phyloP scores from a whole-genome alignment of 148 eudicot species.

The Agrostemma githago region DNA sequence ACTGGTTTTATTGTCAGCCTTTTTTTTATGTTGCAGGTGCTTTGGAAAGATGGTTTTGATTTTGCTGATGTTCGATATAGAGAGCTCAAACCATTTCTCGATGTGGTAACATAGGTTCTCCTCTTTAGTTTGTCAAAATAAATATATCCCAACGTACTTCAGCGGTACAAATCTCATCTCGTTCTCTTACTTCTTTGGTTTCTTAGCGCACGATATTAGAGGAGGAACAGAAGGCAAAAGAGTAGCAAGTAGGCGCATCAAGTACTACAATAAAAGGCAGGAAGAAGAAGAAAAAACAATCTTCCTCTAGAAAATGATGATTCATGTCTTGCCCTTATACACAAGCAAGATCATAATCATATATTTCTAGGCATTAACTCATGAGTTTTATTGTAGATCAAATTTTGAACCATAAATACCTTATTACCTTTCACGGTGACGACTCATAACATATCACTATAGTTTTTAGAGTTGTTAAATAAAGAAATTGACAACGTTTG shows the following conservation, averaged over 20 bases:
- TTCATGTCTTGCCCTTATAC: no score
- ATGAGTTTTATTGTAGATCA: constrained; percentile 4
- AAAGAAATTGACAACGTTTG: no score
- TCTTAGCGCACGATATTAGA: constrained; percentile 71
- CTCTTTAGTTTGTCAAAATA: no score
- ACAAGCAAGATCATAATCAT: neutral
- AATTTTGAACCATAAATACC: constrained; percentile 12
- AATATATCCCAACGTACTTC: no score
- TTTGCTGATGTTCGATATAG: constrained; percentile 86
- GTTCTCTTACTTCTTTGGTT: neutral
- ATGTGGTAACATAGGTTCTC: constrained; percentile 56
- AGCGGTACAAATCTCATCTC: neutral
- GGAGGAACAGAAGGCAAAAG: constrained; percentile 94
- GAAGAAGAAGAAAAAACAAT: constrained; percentile 58
- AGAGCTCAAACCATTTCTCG: constrained; percentile 95
- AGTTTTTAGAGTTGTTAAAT: no score
- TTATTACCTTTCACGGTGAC: neutral
- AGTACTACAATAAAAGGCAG: constrained; percentile 49
- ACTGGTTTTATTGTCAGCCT: no score
- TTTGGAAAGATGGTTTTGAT: constrained; percentile 97
- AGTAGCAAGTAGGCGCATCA: constrained; percentile 66
- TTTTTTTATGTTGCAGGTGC: constrained; percentile 67
- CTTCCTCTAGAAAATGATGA: constrained; percentile 36
- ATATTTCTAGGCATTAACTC: neutral
- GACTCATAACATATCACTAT: neutral